Evolutionary conservation across 768 basidiomycete genomes (phyloP).

Genomic region (Pholiota conissans): DNA sequence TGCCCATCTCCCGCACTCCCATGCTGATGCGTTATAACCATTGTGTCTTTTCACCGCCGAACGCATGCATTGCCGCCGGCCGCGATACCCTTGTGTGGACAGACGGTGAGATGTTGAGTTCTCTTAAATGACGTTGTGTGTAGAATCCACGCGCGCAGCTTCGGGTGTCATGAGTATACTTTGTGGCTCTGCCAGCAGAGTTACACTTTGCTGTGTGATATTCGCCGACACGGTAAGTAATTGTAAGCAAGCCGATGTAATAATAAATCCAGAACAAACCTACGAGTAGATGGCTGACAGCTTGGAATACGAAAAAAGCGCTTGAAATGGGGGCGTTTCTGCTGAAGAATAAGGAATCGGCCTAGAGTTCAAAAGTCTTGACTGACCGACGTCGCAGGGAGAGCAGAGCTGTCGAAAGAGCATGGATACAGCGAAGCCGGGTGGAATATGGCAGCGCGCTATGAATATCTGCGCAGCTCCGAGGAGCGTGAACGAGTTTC

Average conservation of each 20-base stretch:
- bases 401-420: not conserved
- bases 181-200: no score
- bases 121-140: not conserved
- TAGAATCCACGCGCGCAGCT: not conserved
- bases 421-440: not conserved
- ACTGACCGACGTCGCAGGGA: not conserved
- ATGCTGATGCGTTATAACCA: no score
- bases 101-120: not conserved
- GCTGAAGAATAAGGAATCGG: not conserved
- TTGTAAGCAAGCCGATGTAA: not conserved
- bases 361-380: not conserved
- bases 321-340: no score
- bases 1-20: no score
- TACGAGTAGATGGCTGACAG: not conserved
- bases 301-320: not conserved
- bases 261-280: no score
- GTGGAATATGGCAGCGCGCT: not conserved
- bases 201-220: not conserved
- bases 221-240: not conserved
- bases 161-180: not conserved
- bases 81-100: not conserved
- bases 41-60: not conserved
- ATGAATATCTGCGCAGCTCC: slow-evolving; percentile 8
- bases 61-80: not conserved
- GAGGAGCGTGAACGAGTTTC: slow-evolving; percentile 28